A percentile compares a stretch with the other conserved stretches of the same genome.
Conservation (phyloP, 2,329 filamentous ascomycete species). For the Ophiocordyceps unilateralis region DNA sequence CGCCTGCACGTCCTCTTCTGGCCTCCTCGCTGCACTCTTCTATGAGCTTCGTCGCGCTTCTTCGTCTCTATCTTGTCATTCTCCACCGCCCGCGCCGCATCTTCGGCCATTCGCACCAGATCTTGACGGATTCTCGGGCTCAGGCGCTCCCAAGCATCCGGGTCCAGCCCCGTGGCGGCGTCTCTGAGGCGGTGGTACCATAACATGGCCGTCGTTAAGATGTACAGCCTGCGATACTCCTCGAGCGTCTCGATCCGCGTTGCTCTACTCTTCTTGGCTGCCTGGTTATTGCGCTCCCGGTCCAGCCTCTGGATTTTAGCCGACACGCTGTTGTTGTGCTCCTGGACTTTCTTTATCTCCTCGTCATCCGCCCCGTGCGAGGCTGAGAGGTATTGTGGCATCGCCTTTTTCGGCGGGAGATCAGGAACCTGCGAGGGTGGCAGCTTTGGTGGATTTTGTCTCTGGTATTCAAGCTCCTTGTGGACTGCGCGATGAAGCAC, state of each 20-base stretch:
- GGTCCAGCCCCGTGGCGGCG: conserved; percentile 8
- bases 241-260: conserved; percentile 12
- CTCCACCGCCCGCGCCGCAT: conserved; percentile 6
- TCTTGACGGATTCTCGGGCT: conserved; percentile 6
- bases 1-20: background rate
- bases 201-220: conserved; percentile 9
- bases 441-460: conserved; percentile 10
- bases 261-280: conserved; percentile 18
- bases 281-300: conserved; percentile 18
- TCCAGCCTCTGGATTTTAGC: conserved; percentile 9
- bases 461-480: conserved; percentile 8
- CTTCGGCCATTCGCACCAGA: background rate
- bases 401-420: conserved; percentile 10
- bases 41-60: conserved; percentile 8
- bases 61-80: conserved; percentile 4
- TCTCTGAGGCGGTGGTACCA: conserved; percentile 12
- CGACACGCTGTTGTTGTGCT: conserved; percentile 11
- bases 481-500: conserved; percentile 4
- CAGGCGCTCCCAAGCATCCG: conserved; percentile 7
- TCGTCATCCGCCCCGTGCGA: conserved; percentile 4
- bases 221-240: conserved; percentile 7
- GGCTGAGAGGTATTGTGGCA: conserved; percentile 6
- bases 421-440: conserved; percentile 10
- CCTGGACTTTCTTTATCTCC: conserved; percentile 4
- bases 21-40: background rate